Evolutionary conservation across 2,329 filamentous ascomycete species (phyloP), one percentile per base, ranked within the genome.

Genomic region (Calonectria multiphialidica): DNA sequence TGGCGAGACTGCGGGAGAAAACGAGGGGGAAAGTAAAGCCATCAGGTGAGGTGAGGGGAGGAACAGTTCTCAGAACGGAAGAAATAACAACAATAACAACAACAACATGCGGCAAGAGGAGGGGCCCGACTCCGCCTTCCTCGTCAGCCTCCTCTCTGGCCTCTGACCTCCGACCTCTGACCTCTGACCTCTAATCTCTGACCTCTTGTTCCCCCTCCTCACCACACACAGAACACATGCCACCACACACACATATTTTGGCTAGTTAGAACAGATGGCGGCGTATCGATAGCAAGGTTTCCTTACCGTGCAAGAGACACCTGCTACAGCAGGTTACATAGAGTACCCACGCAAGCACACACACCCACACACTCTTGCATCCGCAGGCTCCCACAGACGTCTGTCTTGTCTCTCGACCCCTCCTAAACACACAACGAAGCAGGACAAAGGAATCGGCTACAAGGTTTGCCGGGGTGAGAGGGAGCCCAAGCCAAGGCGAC

Each of bases 101-200:
- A 47, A 63, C 64, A 64, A 53, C 50, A 64, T 42, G 66, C 47
- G 65, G 45, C 65, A 49, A 53, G 28, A 66, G 66, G 74, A 75
- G 75, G 76, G 76, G 76, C 70, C 73, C 63, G 73, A 59, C 73
- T 78, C 76, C 77, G 70, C 77, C 77, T 75, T 75, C 63, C 68
- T 42, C 69, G 72, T 79, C 77, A 79, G 77, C 77, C 77, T 59
- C 53, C 35, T 79, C 76, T 76, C 73, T 62, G 64, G 7, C 12
- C 75, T 75, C 72, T 50, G 59, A 40, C 47, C 67, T 42, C 28
- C 28, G 28, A 18, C 40, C 75, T 75, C 72, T 49, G 57, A 37
- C 47, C 66, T 42, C 28, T 33, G 23, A 12, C 21, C 15, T 49
- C 25, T 33, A n/a, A 13, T 21, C 75, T 75, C 72, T 50, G 59